phyloP scores from a whole-genome alignment of 345 rosid species.

The Eutrema yunnanense region DNA sequence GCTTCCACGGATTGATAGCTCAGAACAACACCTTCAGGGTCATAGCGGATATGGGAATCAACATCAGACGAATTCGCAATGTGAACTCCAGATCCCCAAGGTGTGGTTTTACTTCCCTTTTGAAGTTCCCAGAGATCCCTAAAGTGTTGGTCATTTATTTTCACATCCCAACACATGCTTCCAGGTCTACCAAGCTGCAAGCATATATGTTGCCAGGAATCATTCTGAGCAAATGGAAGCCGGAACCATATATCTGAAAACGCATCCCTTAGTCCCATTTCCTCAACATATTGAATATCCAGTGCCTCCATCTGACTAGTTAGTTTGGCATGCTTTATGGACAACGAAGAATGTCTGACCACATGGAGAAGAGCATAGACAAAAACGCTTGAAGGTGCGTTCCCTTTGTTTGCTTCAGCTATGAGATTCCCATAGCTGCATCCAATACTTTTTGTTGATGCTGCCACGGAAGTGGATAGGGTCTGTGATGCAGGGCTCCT shows the following conservation, averaged over 20 bases:
- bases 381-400: constrained; percentile 72
- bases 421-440: constrained; percentile 74
- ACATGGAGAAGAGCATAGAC: constrained; percentile 88
- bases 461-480: constrained; percentile 36
- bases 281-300: constrained; percentile 90
- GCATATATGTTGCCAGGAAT: constrained; percentile 94
- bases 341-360: constrained; percentile 85
- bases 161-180: constrained; percentile 98
- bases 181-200: constrained; percentile 98
- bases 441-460: constrained; percentile 40
- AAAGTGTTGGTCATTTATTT: constrained; percentile 92
- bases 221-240: constrained; percentile 70
- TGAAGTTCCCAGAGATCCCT: constrained; percentile 98
- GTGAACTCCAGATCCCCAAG: constrained; percentile 94
- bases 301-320: constrained; percentile 93
- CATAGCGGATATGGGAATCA: constrained; percentile 90
- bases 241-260: constrained; percentile 95
- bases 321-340: constrained; percentile 92
- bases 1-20: constrained; percentile 90
- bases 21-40: constrained; percentile 94
- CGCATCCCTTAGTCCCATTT: constrained; percentile 62
- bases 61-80: constrained; percentile 90
- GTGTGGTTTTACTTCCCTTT: constrained; percentile 67
- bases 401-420: constrained; percentile 95
- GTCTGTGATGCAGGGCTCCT: constrained; percentile 37